Conservation (phyloP, 164 flowering plant genomes). For the Cinnamomum chago region DNA sequence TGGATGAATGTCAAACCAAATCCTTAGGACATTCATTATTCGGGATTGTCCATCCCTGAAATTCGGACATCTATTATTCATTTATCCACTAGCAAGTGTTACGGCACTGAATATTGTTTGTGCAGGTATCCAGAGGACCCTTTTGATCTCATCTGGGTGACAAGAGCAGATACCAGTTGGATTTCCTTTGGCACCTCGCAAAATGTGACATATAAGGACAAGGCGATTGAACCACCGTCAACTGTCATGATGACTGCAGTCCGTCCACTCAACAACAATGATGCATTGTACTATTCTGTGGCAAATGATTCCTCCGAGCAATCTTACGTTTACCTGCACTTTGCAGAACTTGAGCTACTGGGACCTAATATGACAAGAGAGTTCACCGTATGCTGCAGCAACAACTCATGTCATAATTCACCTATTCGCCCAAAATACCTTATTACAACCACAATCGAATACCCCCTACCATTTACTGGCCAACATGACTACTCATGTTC, state of each 20-base stretch:
- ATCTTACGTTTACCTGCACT: conserved; percentile 26
- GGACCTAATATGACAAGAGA: conserved; percentile 20
- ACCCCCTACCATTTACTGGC: background rate
- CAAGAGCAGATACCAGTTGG: no score
- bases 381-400: conserved; percentile 17
- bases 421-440: conserved; percentile 6
- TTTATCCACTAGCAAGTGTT: no score
- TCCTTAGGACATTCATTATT: no score
- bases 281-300: background rate
- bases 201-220: background rate
- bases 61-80: no score
- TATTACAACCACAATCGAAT: background rate
- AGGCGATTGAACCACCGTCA: conserved; percentile 12
- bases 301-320: background rate
- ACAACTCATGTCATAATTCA: background rate
- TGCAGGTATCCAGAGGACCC: background rate
- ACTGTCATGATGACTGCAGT: conserved; percentile 31
- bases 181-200: background rate
- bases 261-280: conserved; percentile 2
- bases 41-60: no score
- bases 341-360: conserved; percentile 30
- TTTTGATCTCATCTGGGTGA: conserved; percentile 9
- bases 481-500: no score
- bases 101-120: no score
- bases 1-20: no score